Evolutionary conservation across 768 basidiomycete species (phyloP).

Genomic region (Kwoniella europaea): DNA sequence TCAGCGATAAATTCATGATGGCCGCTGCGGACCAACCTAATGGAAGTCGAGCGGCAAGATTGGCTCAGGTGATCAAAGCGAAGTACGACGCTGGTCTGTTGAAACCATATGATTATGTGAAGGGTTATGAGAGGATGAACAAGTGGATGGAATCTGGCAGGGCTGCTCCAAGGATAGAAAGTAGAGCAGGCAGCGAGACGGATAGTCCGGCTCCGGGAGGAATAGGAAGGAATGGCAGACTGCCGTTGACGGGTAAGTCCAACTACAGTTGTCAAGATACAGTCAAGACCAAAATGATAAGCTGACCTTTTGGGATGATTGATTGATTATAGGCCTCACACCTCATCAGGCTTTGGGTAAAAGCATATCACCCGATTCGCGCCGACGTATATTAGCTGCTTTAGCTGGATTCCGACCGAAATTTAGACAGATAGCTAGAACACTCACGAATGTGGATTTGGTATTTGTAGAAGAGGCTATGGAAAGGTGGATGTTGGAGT

Average conservation of each 20-base stretch:
- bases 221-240: slow-evolving; percentile 14
- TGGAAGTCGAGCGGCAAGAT: slow-evolving; percentile 84
- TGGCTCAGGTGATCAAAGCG: slow-evolving; percentile 88
- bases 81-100: slow-evolving; percentile 96
- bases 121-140: slow-evolving; percentile 87
- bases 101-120: slow-evolving; percentile 95
- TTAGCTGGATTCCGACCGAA: slow-evolving; percentile 62
- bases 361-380: slow-evolving; percentile 86
- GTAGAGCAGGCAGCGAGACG: slow-evolving; percentile 30
- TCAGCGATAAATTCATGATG: slow-evolving; percentile 84
- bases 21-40: slow-evolving; percentile 94
- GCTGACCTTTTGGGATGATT: background rate
- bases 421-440: slow-evolving; percentile 58
- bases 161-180: slow-evolving; percentile 44
- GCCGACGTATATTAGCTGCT: slow-evolving; percentile 88
- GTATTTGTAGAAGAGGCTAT: slow-evolving; percentile 98
- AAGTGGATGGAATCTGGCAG: slow-evolving; percentile 82
- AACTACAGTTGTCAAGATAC: no score
- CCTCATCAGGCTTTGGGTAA: slow-evolving; percentile 23
- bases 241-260: slow-evolving; percentile 14
- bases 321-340: slow-evolving; percentile 22
- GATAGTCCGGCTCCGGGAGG: slow-evolving; percentile 30
- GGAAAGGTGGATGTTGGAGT: slow-evolving; percentile 90
- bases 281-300: background rate
- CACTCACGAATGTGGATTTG: slow-evolving; percentile 66